Evolutionary conservation across 139 green algal species (phyloP), one percentile per base, ranked within the genome.

Genomic region (Picochlorum sp.): DNA sequence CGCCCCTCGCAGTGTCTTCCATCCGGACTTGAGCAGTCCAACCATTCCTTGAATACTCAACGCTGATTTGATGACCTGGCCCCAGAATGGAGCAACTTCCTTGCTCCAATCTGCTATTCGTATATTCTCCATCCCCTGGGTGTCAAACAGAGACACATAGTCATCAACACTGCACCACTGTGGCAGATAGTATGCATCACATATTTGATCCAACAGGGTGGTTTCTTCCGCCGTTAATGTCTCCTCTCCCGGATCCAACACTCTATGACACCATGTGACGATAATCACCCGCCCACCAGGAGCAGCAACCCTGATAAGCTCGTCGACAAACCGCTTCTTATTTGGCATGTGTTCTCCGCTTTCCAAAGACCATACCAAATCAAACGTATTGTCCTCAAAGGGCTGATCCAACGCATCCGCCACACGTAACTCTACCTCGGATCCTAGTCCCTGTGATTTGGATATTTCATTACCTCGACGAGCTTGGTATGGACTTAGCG

Each of bases 181-280:
- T 9, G 94, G 94, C 44, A 99, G 84, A 79, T 97, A 98, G 79
- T 99, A 99, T 0, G 91, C 94, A 51, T 94, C 83, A 72, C 86
- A 95, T 70, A 99, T 98, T 49, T 80, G 74, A 41, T 94, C 81
- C 69, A 99, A 72, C 47, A 99, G 74, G 4, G 71, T 66, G 60
- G 86, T 63, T 74, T 91, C 83, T 6, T 86, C 66, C 0, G 45
- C 26, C 1, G 18, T 57, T 18, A 92, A 67, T 18, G 16, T 49
- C 16, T 44, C 24, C 67, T 90, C 83, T 0, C 74, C 80, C 0
- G 66, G 51, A 6, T 45, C 51, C 31, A 86, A 64, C 38, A 78
- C 77, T 47, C 66, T 68, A 73, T 95, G 90, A 70, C 87, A 95
- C 90, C 90, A 96, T 15, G 90, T 96, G 13, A 95, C 90, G 15